phyloP scores from a whole-genome alignment of 192 early-diverging fungal species.

The Phlyctochytrium bullatum region DNA sequence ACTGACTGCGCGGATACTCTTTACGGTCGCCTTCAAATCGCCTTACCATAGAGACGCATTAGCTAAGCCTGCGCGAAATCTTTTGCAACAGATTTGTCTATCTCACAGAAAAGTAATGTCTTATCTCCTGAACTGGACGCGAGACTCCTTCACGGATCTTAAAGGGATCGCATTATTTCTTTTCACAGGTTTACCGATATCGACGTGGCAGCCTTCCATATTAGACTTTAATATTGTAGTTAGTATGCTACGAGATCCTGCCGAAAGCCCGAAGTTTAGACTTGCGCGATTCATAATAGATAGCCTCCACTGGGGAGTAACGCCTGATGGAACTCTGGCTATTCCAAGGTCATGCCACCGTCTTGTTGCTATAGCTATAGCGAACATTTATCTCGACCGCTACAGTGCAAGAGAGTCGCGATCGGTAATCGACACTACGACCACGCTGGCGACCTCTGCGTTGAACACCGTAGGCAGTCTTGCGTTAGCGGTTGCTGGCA shows the following conservation, averaged over 20 bases:
- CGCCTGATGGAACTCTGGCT: conserved; percentile 6
- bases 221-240: conserved; percentile 31
- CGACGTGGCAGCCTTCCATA: conserved; percentile 22
- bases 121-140: conserved; percentile 15
- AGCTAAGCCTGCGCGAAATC: neutral
- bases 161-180: conserved; percentile 13
- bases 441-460: conserved; percentile 4
- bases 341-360: conserved; percentile 30
- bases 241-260: conserved; percentile 35
- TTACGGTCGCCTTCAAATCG: conserved; percentile 21
- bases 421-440: conserved; percentile 4
- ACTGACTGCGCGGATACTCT: conserved; percentile 2
- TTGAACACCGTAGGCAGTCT: conserved; percentile 15
- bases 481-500: neutral
- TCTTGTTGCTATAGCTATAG: conserved; percentile 26
- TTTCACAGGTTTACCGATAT: conserved; percentile 19
- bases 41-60: conserved; percentile 13
- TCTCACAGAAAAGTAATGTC: conserved; percentile 11
- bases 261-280: conserved; percentile 29
- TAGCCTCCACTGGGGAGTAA: conserved; percentile 29
- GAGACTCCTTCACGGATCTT: conserved; percentile 17
- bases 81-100: conserved; percentile 7
- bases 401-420: neutral
- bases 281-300: conserved; percentile 27
- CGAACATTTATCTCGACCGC: conserved; percentile 37